A percentile compares a stretch with the other conserved stretches of the same genome.
These are phyloP conservation scores for Phialophora macrospora DNA, from an alignment of 2,329 filamentous ascomycete genomes.

Conservation along the genomic window DNA sequence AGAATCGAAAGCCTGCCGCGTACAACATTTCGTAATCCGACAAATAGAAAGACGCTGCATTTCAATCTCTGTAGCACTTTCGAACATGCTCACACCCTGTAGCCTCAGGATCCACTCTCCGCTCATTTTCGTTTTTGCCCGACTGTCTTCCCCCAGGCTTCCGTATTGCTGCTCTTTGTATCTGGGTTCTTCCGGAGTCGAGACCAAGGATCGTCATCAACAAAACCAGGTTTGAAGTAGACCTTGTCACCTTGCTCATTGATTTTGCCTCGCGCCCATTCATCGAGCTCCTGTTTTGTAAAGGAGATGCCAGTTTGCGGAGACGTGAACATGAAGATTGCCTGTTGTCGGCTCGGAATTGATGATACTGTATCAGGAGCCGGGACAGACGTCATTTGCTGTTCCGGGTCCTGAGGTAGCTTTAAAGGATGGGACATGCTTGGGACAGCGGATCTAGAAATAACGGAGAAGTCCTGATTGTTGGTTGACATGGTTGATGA, in stretches of 20 bases:
- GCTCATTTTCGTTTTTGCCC: not conserved
- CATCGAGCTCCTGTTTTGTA: constrained; percentile 25
- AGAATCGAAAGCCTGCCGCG: not conserved
- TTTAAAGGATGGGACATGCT: not conserved
- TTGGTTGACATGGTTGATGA: not conserved
- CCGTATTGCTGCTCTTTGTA: not conserved
- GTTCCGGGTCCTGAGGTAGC: not conserved
- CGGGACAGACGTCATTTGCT: not conserved
- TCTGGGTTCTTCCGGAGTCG: constrained; percentile 7
- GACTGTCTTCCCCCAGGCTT: not conserved
- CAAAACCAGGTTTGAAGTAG: constrained; percentile 40
- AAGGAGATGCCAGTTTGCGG: constrained; percentile 27
- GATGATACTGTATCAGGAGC: not conserved
- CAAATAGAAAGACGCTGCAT: not conserved
- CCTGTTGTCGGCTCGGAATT: not conserved
- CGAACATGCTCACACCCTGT: not conserved
- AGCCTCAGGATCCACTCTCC: not conserved
- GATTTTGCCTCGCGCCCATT: constrained; percentile 27
- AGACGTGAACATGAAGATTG: constrained; percentile 16
- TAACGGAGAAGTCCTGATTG: not conserved
- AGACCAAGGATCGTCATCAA: constrained; percentile 38
- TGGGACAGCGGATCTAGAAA: not conserved
- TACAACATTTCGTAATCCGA: not conserved
- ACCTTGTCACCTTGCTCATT: constrained; percentile 37
- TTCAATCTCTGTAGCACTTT: not conserved